Conservation (phyloP, 129 eudicot species). For the Daucus carota region DH1_v3.0 NC_030382.2:41716001-41716500, state of each 20-base stretch:
- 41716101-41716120: conserved; percentile 83
- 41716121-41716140: conserved; percentile 90
- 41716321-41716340: background rate
- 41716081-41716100: conserved; percentile 63
- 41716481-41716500: too few relatives aligned
- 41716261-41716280: background rate
- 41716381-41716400: background rate
- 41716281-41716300: background rate
- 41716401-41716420: background rate
- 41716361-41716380: background rate
- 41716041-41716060: conserved; percentile 35
- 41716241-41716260: background rate
- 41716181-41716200: conserved; percentile 92
- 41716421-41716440: background rate
- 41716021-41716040: conserved; percentile 36
- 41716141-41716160: conserved; percentile 81
- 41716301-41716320: background rate
- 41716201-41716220: conserved; percentile 68
- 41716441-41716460: background rate
- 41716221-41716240: conserved; percentile 60
- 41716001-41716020: background rate
- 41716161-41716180: conserved; percentile 88
- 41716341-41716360: background rate
- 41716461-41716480: too few relatives aligned
- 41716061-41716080: conserved; percentile 46